These are phyloP conservation scores for Xylaria sp. DNA, from an alignment of 2,329 filamentous ascomycete species.

Conservation along the genomic window DNA sequence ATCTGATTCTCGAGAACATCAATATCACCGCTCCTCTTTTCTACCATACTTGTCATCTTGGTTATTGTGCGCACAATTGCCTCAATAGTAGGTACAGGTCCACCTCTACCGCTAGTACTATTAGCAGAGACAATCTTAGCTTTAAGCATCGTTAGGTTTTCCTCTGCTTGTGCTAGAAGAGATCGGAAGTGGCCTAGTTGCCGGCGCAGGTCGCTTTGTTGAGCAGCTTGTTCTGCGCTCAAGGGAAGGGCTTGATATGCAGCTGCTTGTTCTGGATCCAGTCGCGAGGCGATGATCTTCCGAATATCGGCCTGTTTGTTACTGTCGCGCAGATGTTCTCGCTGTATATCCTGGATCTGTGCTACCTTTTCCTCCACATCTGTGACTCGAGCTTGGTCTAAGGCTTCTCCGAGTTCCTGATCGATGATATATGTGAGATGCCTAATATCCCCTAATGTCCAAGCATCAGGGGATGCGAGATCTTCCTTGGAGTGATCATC, in stretches of 20 bases:
- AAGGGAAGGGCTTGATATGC: constrained; percentile 73
- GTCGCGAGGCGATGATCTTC: constrained; percentile 72
- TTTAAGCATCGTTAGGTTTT: constrained; percentile 77
- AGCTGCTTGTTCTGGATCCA: constrained; percentile 71
- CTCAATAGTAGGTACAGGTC: constrained; percentile 76
- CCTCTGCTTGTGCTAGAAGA: constrained; percentile 78
- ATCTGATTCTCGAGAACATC: constrained; percentile 89
- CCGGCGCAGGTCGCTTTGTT: constrained; percentile 82
- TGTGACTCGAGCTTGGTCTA: constrained; percentile 72
- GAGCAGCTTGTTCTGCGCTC: constrained; percentile 80
- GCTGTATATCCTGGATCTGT: constrained; percentile 69
- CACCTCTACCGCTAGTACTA: constrained; percentile 53
- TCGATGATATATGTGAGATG: constrained; percentile 70
- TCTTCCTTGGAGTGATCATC: constrained; percentile 67
- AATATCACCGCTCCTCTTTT: constrained; percentile 89
- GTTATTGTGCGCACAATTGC: constrained; percentile 88
- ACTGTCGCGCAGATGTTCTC: constrained; percentile 73
- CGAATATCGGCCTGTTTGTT: constrained; percentile 79
- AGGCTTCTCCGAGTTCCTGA: constrained; percentile 64
- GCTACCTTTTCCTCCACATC: constrained; percentile 72
- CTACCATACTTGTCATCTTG: constrained; percentile 91
- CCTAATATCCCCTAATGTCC: constrained; percentile 77
- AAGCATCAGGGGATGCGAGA: constrained; percentile 70
- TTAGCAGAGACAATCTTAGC: constrained; percentile 72
- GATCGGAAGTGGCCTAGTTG: constrained; percentile 77